Evolutionary conservation across 805 yeast genomes (phyloP).

Genomic region (Candida maltosa): DNA sequence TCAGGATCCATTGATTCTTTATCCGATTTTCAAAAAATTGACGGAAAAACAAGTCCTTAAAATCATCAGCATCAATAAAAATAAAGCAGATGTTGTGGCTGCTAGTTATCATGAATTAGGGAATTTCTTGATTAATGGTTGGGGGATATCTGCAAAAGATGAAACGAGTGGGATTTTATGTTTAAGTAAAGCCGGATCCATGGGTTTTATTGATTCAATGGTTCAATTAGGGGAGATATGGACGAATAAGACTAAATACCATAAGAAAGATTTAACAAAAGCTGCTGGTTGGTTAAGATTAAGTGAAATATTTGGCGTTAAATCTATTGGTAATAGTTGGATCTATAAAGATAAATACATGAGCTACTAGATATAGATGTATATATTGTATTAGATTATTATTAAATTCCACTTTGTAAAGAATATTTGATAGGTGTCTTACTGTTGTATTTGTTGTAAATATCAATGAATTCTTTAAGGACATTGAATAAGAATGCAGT

Average conservation of each 20-base stretch:
- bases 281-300: constrained; percentile 72
- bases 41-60: constrained; percentile 23
- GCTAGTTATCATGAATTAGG: constrained; percentile 63
- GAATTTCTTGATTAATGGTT: constrained; percentile 51
- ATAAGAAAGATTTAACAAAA: constrained; percentile 54
- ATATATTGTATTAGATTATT: not conserved
- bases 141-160: constrained; percentile 49
- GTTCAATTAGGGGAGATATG: constrained; percentile 68
- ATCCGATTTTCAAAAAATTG: constrained; percentile 20
- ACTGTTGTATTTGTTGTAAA: constrained; percentile 11
- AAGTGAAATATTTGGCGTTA: constrained; percentile 60
- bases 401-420: constrained; percentile 10
- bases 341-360: constrained; percentile 67
- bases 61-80: constrained; percentile 28
- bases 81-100: constrained; percentile 41
- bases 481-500: constrained; percentile 27
- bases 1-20: constrained; percentile 24
- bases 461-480: constrained; percentile 29
- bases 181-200: constrained; percentile 60
- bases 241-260: constrained; percentile 50
- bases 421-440: constrained; percentile 8
- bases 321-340: constrained; percentile 69
- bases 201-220: constrained; percentile 70
- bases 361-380: constrained; percentile 5
- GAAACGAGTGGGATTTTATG: constrained; percentile 56